Base-by-base conservation (phyloP, 805 yeast species). In the Suhomyces faveliae region DNA sequence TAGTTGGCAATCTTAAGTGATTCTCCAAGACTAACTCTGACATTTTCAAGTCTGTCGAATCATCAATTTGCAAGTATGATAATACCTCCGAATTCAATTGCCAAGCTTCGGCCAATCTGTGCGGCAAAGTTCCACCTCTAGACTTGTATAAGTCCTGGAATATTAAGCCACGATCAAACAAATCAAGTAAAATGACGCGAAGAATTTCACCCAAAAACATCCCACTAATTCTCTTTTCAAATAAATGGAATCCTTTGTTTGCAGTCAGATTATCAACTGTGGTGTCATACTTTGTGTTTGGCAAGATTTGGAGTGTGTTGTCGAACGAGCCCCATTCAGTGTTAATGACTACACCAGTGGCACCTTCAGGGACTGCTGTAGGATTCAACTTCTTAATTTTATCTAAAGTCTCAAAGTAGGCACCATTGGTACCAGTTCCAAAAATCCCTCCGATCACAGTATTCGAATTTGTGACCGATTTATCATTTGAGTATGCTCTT, bases 291-390 rank as follows among this genome's bases (percentile, higher is more conserved):
- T 81, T 79, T 3, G 96, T 87, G 42, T 74, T 78, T 51, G 97
- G 97, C 53, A 92, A 74, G 35, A 83, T 73, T 55, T 80, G 75
- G 51, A 90, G 75, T 19, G 81, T 84, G 62, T 92, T 92, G 68
- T 92, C 98, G 60, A 91, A 92, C 38, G 97, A 89, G 53, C 98
- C 98, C 97, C 98, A 94, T 70, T 94, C 99, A 40, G 97, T 91
- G 71, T 91, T 91, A 58, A 91, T 79, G 53, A 89, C 87, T 97
- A 91, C 91, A 53, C 84, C 82, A 4, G 42, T 73, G 45, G 77
- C 74, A 29, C 81, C 84, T 27, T 71, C 67, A 2, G 78, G 74
- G 7, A 64, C 42, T 3, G 49, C 47, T 1, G 41, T 42, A 4
- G 52, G 45, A n/a, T 82, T 80, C 52, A 91, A 74, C 68, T 94